These are phyloP conservation scores for Kodamaea laetipori DNA, from an alignment of 805 yeast genomes.

Conservation along the genomic window DNA sequence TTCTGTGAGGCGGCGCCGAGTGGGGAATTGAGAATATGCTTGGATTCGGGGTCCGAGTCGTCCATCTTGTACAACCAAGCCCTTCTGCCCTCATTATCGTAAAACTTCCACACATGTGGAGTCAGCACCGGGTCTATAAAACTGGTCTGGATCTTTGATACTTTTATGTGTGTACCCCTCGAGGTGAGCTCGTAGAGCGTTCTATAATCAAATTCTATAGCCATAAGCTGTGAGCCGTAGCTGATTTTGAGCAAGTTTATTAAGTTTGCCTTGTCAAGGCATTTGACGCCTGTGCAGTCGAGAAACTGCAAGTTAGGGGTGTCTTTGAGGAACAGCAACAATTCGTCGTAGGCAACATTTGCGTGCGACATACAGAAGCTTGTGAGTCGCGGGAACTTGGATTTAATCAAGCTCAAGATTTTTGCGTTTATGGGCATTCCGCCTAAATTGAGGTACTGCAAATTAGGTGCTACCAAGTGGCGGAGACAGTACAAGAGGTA, in stretches of 20 bases:
- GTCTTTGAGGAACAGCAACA: slow-evolving; percentile 35
- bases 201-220: slow-evolving; percentile 68
- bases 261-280: slow-evolving; percentile 59
- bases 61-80: slow-evolving; percentile 70
- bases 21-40: slow-evolving; percentile 24
- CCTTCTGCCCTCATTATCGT: slow-evolving; percentile 70
- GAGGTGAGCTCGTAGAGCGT: slow-evolving; percentile 51
- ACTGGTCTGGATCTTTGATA: slow-evolving; percentile 32
- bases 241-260: slow-evolving; percentile 30
- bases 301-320: slow-evolving; percentile 52
- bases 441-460: slow-evolving; percentile 59
- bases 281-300: slow-evolving; percentile 66
- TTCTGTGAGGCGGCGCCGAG: slow-evolving; percentile 4
- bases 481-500: slow-evolving; percentile 49
- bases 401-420: slow-evolving; percentile 40
- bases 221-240: slow-evolving; percentile 42
- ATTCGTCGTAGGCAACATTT: slow-evolving; percentile 37
- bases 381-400: slow-evolving; percentile 41
- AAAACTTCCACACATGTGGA: slow-evolving; percentile 51
- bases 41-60: slow-evolving; percentile 33
- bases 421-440: slow-evolving; percentile 58
- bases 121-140: slow-evolving; percentile 27
- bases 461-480: slow-evolving; percentile 45
- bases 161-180: slow-evolving; percentile 32
- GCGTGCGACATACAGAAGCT: slow-evolving; percentile 47